These are phyloP conservation scores for Xylariaceae sp. DNA, from an alignment of 2,329 filamentous ascomycete genomes.

Conservation along the genomic window DNA sequence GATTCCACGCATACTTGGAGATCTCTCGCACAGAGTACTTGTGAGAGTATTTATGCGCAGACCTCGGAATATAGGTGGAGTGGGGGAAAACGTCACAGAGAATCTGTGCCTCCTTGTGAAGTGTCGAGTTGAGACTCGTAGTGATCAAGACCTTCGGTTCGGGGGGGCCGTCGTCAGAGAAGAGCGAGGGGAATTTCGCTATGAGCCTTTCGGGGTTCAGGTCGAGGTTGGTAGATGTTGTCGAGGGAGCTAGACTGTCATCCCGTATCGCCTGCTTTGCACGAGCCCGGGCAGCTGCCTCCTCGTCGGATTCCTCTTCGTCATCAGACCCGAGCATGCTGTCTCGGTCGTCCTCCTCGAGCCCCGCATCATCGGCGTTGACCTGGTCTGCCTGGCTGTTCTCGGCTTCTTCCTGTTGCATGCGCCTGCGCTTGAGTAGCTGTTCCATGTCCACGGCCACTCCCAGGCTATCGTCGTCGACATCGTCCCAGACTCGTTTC, in stretches of 20 bases:
- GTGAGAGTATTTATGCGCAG: conserved; percentile 73
- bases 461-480: conserved; percentile 52
- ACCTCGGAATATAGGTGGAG: conserved; percentile 77
- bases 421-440: conserved; percentile 45
- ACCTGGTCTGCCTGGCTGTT: conserved; percentile 24
- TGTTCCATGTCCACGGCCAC: conserved; percentile 51
- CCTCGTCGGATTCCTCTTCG: conserved; percentile 33
- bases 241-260: conserved; percentile 48
- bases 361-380: conserved; percentile 35
- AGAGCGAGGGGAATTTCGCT: conserved; percentile 55
- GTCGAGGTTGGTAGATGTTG: conserved; percentile 56
- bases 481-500: conserved; percentile 85
- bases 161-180: conserved; percentile 49
- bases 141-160: conserved; percentile 85
- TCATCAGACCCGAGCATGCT: conserved; percentile 69
- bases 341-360: conserved; percentile 54
- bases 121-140: conserved; percentile 78
- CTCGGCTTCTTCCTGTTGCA: conserved; percentile 37
- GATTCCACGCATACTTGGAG: conserved; percentile 71
- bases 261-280: conserved; percentile 39
- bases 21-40: conserved; percentile 93
- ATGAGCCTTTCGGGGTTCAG: conserved; percentile 53
- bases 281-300: conserved; percentile 33
- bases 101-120: conserved; percentile 75
- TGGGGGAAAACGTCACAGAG: conserved; percentile 82